Percentiles rank a stretch among this genome's conserved stretches.
Evolutionary conservation across 805 yeast genomes (phyloP).

Genomic region (Wickerhamiella nectarea): DNA sequence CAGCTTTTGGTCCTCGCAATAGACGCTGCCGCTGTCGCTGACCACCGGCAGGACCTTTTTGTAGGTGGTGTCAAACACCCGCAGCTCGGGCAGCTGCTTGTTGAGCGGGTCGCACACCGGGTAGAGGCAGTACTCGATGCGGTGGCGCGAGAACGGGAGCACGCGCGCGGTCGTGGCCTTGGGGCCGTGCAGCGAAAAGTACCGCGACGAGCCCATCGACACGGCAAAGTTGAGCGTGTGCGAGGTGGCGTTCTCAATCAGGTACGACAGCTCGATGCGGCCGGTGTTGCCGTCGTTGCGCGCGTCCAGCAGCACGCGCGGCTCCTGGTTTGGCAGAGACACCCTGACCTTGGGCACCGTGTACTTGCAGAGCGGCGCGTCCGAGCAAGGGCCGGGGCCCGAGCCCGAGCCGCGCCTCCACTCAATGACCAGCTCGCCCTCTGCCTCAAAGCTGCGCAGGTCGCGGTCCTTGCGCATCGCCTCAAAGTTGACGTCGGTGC

Average conservation of each 20-base stretch:
- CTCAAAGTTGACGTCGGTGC: slow-evolving; percentile 3
- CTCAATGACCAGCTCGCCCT: slow-evolving; percentile 21
- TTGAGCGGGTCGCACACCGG: slow-evolving; percentile 21
- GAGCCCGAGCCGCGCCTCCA: slow-evolving; percentile 21
- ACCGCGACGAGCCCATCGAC: slow-evolving; percentile 30
- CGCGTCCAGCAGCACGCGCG: slow-evolving; percentile 17
- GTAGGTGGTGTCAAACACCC: slow-evolving; percentile 55
- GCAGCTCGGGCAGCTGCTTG: slow-evolving; percentile 41
- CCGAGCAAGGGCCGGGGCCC: not conserved
- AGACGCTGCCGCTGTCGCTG: slow-evolving; percentile 23
- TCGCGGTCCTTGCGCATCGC: slow-evolving; percentile 10
- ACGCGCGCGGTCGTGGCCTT: slow-evolving; percentile 32
- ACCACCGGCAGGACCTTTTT: slow-evolving; percentile 46
- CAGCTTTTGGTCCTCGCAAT: not conserved
- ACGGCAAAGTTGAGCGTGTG: slow-evolving; percentile 51
- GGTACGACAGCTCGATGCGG: slow-evolving; percentile 27
- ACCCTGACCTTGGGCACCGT: slow-evolving; percentile 16
- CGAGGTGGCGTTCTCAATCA: slow-evolving; percentile 64
- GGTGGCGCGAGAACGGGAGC: slow-evolving; percentile 44
- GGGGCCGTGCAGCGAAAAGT: slow-evolving; percentile 30
- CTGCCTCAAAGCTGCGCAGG: slow-evolving; percentile 17
- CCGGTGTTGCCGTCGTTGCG: slow-evolving; percentile 1
- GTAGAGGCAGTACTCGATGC: slow-evolving; percentile 20
- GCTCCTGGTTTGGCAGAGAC: slow-evolving; percentile 20
- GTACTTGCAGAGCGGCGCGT: not conserved